Conservation (phyloP, 352 stramenopile species). For the Aphanomyces invadans region DNA sequence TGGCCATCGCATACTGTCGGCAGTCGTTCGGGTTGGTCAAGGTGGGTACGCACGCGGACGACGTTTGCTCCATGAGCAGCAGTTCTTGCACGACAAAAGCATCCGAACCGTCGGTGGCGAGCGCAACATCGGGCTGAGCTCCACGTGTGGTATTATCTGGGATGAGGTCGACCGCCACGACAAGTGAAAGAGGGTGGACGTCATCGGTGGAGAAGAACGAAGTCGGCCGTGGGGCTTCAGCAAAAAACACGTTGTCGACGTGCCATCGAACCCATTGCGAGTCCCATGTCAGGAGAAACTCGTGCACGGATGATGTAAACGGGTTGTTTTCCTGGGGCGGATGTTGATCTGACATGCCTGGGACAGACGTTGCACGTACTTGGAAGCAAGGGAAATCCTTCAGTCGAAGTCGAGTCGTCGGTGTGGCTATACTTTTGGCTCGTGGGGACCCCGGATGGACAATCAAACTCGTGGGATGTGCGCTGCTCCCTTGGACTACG, state of each 20-base stretch:
- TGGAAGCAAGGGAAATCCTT: conserved; percentile 18
- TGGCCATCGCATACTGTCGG: conserved; percentile 21
- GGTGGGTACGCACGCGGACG: conserved; percentile 20
- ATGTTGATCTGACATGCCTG: too few species aligned
- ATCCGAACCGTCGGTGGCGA: too few species aligned
- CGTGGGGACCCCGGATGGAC: background rate
- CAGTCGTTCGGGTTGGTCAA: conserved; percentile 21
- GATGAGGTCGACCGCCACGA: conserved; percentile 20
- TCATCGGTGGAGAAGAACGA: background rate
- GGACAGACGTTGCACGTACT: background rate
- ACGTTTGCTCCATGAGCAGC: conserved; percentile 26
- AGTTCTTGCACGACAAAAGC: conserved; percentile 26
- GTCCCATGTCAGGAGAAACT: conserved; percentile 24
- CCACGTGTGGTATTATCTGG: background rate
- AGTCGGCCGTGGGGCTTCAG: conserved; percentile 32
- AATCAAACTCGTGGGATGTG: background rate
- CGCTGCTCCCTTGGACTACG: background rate
- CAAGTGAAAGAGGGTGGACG: conserved; percentile 19
- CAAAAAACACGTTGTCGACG: conserved; percentile 42
- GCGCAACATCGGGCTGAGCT: background rate
- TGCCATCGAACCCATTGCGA: conserved; percentile 50
- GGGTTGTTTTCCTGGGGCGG: background rate
- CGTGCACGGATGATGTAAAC: background rate
- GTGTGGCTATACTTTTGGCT: background rate
- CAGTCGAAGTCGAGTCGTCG: background rate